Base-by-base conservation (phyloP, 305 asterid species). In the Solanum hybrid region DNA sequence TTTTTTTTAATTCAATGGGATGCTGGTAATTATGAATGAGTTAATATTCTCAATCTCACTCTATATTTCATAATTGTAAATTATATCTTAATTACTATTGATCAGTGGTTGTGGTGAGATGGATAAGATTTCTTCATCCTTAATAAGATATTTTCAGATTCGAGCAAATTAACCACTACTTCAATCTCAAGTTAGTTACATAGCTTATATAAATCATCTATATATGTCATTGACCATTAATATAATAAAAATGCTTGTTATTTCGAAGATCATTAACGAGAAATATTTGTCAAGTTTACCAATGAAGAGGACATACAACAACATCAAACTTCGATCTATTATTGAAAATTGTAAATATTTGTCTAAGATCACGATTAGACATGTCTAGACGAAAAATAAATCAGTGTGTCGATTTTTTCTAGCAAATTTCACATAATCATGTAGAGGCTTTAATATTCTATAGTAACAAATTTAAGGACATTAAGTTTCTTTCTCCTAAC, bases 121-220 rank as follows among this genome's bases (percentile, higher is more conserved):
- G 11, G 0, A 73, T 74, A 28, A 0, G 3, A 13, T 29, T 74
- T 74, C 36, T 74, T 1, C 6, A 76, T 9, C 0, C 0, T 76
- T 76, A 34, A 76, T 16, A 1, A 76, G 82, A 76, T 8, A 8
- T 76, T 18, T 31, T 76, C 1, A 18, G 0, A 18, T 75, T 31
- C 1, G 0, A 29, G 11, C 6, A 73, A 12, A 12, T 0, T 12
- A 11, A 26, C 78, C 31, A 28, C 2, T 73, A 73, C 9, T 12
- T 73, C 35, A 28, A 73, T 73, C 9, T 73, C 75, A 67, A 67
- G 26, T 67, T 67, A n/a, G 29, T 67, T 18, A 67, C 18, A 0
- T 26, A 0, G 0, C 3, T 31, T 75, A 8, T 75, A 31, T 29
- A 3, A 29, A 74, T 75, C 36, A 12, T 74, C n/a, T 74, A 74